Base-by-base conservation (phyloP, 2,329 filamentous ascomycete species). In the Beauveria sp. region DNA sequence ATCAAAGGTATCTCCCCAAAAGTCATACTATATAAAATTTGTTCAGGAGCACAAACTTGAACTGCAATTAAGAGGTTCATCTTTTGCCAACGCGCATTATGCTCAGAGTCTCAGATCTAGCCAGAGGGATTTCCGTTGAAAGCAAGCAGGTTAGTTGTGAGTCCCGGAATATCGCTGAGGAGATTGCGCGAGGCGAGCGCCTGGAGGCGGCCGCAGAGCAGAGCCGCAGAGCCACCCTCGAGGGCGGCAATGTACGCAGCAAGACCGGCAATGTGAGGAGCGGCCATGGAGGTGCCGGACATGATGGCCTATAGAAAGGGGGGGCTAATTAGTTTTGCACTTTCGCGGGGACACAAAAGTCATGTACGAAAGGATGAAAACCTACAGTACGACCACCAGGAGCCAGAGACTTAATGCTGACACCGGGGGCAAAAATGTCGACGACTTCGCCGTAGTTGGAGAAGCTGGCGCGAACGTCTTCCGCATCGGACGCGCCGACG, bases 121-220 rank as follows among this genome's bases (percentile, higher is more conserved):
- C 38, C 54, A 22, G 34, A 48, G 24, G 61, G 54, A 51, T 67
- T 55, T 63, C 80, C 80, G 73, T 86, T 86, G 74, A 82, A 85
- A 62, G 79, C 81, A 58, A 87, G 75, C 62, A 75, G 68, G 76
- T 86, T 85, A 67, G 70, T 67, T 58, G 79, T 83, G 65, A 76
- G 74, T 64, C 67, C 72, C 57, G 74, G 75, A 1, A 81, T 64
- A 64, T 69, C 70, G 46, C 71, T 71, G 60, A 81, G 72, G 65
- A 76, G 73, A 61, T 73, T 73, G 64, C 73, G 75, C 62, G 74
- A 74, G 43, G 76, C 72, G 38, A 79, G 73, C 55, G 70, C 68
- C 66, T 73, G 69, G 65, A 86, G 77, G 66, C 79, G 77, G 60
- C 70, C 54, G 67, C 77, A 79, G 24, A 86, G 77, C 69, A 24